Base-by-base conservation (phyloP, 345 rosid genomes). In the Acer yangbiense region DNA sequence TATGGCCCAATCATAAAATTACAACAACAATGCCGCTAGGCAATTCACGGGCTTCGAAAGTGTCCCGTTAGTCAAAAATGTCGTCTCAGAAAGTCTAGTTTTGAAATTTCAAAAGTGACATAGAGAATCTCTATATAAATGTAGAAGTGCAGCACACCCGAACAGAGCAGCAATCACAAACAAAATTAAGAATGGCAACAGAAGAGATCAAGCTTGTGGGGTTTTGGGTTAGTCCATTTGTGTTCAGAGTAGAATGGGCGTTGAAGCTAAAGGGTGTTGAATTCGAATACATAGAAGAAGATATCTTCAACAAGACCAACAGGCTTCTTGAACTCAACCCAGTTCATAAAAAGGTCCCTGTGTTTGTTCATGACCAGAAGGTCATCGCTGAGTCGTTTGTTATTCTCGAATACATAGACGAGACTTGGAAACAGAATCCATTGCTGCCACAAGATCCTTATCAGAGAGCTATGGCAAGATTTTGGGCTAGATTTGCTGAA, bases 391-490 rank as follows among this genome's bases (percentile, higher is more conserved):
- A 85, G 65, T 85, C 88, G 7, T 41, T 69, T 27, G 54, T 73
- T 9, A 72, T 84, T 18, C 77, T 81, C 3, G 87, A 84, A 68
- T 84, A 84, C 65, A 69, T 85, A 12, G 87, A 87, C 25, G 87
- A 87, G 62, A 80, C 79, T 0, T 85, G 88, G 90, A 70, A 76
- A 14, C 81, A 81, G 0, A 43, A 41, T 18, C 87, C 87, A 3
- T 54, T 87, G 43, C 68, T 81, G 62, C 88, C 87, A 44, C 81
- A 69, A 10, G 87, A 85, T 80, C 88, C 88, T 76, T 43, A 65
- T 35, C 73, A 72, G 35, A 78, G 85, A 73, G 87, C 86, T 76
- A 52, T 3, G 61, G 82, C 83, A 6, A 83, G 88, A 18, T 85
- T 85, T 29, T 87, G 87, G 90, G 82, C 86, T 54, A 74, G 69